Percentiles rank a stretch among this genome's conserved stretches.
Conservation (phyloP, 805 yeast genomes). For the Yarrowia divulgata region DNA sequence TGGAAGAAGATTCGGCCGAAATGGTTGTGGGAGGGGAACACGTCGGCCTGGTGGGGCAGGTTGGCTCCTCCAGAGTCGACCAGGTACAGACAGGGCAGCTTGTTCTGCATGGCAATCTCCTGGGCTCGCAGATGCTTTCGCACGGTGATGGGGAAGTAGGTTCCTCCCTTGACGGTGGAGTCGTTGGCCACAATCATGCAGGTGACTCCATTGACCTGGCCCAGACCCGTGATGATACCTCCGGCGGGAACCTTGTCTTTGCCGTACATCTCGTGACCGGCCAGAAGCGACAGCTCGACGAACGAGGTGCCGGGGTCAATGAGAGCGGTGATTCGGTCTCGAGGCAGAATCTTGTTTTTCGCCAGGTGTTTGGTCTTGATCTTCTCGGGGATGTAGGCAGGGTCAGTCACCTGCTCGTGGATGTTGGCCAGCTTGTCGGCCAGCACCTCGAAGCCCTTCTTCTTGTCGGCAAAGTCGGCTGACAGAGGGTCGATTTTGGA, state of each 20-base stretch:
- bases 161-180: constrained; percentile 50
- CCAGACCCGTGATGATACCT: constrained; percentile 50
- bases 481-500: constrained; percentile 45
- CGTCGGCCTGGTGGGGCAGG: constrained; percentile 50
- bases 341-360: constrained; percentile 47
- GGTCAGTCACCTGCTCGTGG: constrained; percentile 43
- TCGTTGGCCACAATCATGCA: constrained; percentile 50
- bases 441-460: constrained; percentile 43
- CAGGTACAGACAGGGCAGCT: constrained; percentile 48
- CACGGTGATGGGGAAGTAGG: constrained; percentile 51
- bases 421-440: constrained; percentile 42
- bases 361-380: constrained; percentile 46
- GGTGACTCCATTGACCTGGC: constrained; percentile 47
- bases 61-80: constrained; percentile 50
- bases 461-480: constrained; percentile 44
- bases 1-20: constrained; percentile 50
- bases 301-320: constrained; percentile 49
- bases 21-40: constrained; percentile 50
- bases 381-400: constrained; percentile 47
- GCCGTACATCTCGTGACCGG: constrained; percentile 49
- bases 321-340: constrained; percentile 48
- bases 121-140: constrained; percentile 50
- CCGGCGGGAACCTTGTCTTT: constrained; percentile 49
- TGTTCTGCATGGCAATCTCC: constrained; percentile 49
- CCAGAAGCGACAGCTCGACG: constrained; percentile 48